phyloP scores from a whole-genome alignment of 2,329 filamentous ascomycete species.

The Trichothecium roseum region DNA sequence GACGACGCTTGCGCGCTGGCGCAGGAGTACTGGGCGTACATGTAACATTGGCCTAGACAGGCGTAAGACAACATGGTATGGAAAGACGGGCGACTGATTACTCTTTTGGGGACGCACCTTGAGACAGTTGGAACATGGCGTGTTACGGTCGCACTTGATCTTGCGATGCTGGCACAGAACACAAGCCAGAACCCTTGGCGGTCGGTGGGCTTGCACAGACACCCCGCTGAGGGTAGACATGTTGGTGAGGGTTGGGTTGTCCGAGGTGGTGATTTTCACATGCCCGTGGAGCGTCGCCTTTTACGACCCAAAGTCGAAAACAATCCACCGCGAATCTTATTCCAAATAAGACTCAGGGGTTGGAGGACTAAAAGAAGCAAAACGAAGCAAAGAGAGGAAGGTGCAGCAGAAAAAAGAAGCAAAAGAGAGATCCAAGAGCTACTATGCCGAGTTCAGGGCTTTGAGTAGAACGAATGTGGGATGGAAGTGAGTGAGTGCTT shows the following conservation, averaged over 20 bases:
- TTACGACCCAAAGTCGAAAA: too few species aligned
- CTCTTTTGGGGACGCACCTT: conserved; percentile 32
- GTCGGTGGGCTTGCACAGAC: conserved; percentile 21
- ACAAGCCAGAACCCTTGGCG: conserved; percentile 39
- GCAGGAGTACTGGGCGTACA: conserved; percentile 51
- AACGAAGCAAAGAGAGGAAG: too few species aligned
- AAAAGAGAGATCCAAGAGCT: too few species aligned
- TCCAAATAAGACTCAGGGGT: too few species aligned
- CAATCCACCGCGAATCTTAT: too few species aligned
- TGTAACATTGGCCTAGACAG: conserved; percentile 41
- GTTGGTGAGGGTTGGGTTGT: conserved; percentile 7
- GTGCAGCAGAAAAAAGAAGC: too few species aligned
- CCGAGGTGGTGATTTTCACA: conserved; percentile 13
- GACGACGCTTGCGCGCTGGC: conserved; percentile 46
- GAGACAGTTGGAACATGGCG: conserved; percentile 48
- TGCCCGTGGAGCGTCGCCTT: conserved; percentile 10
- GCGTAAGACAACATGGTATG: not conserved
- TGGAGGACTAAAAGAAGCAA: too few species aligned
- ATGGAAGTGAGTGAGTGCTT: too few species aligned
- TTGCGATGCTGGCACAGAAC: conserved; percentile 51
- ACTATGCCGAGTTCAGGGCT: too few species aligned
- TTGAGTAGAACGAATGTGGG: too few species aligned
- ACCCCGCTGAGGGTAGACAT: conserved; percentile 19
- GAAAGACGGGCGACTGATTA: conserved; percentile 2
- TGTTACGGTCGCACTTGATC: conserved; percentile 51